Evolutionary conservation across 208 protist species (phyloP).

Genomic region (Wallacemonas sp.): DNA sequence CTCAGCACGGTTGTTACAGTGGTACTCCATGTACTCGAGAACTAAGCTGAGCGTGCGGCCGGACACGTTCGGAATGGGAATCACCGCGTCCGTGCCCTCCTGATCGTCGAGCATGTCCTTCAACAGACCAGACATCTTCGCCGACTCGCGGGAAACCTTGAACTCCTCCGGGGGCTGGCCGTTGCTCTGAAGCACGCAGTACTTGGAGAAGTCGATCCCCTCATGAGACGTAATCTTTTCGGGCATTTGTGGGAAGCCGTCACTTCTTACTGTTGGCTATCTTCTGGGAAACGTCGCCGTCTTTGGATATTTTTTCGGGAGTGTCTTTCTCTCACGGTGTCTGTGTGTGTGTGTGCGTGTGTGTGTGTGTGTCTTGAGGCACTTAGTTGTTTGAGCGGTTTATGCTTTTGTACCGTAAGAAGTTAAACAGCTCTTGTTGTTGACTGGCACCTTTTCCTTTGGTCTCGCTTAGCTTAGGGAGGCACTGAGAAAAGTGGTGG

Average conservation of each 20-base stretch:
- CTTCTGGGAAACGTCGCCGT: too few relatives aligned
- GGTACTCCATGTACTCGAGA: conserved; percentile 95
- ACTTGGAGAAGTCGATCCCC: conserved; percentile 82
- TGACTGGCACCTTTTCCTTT: too few relatives aligned
- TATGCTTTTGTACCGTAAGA: too few relatives aligned
- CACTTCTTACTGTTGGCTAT: too few relatives aligned
- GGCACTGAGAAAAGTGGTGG: too few relatives aligned
- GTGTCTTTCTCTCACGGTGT: too few relatives aligned
- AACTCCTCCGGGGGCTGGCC: conserved; percentile 82
- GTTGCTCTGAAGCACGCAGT: conserved; percentile 88
- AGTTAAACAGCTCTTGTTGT: too few relatives aligned
- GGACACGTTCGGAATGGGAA: conserved; percentile 93
- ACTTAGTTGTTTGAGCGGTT: too few relatives aligned
- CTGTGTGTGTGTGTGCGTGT: too few relatives aligned
- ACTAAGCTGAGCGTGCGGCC: conserved; percentile 87
- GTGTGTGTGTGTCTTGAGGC: too few relatives aligned
- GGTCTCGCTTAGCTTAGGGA: too few relatives aligned
- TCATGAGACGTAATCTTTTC: conserved; percentile 51
- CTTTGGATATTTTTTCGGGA: too few relatives aligned
- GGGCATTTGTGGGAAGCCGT: conserved; percentile 41
- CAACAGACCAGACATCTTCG: conserved; percentile 85
- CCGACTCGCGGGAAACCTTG: conserved; percentile 82
- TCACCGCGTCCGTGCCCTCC: conserved; percentile 71
- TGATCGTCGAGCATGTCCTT: conserved; percentile 92
- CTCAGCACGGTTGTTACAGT: conserved; percentile 79